Percentiles rank a stretch among this genome's conserved stretches.
These are phyloP conservation scores for Solanum clarkiae DNA, from an alignment of 257 asterid species.

Conservation along the genomic window DNA sequence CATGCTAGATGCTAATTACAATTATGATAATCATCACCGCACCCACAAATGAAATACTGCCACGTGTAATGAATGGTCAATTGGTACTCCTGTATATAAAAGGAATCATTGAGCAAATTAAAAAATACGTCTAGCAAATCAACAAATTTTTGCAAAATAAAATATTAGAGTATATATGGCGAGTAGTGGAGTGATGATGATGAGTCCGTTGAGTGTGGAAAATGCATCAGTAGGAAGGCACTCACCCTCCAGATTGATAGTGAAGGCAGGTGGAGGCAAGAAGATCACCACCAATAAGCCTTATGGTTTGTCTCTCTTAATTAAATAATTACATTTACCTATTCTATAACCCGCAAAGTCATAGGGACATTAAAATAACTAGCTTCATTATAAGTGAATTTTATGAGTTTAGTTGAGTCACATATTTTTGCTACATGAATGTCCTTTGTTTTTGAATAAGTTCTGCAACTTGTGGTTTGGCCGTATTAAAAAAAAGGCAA, in stretches of 20 bases:
- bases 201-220: slow-evolving; percentile 40
- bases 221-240: slow-evolving; percentile 43
- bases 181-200: slow-evolving; percentile 33
- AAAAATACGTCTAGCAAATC: too few species aligned
- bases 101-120: not conserved
- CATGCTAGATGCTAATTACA: not conserved
- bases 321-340: not conserved
- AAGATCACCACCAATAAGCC: slow-evolving; percentile 75
- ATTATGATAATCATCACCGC: not conserved
- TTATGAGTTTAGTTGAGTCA: too few species aligned
- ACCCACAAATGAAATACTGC: not conserved
- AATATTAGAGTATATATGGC: slow-evolving; percentile 28
- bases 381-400: too few species aligned
- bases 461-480: too few species aligned
- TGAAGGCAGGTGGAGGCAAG: slow-evolving; percentile 56
- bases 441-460: too few species aligned
- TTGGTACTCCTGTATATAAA: too few species aligned
- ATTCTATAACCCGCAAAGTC: not conserved
- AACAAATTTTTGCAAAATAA: too few species aligned
- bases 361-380: too few species aligned
- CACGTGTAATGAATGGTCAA: not conserved
- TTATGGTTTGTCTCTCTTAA: slow-evolving; percentile 29
- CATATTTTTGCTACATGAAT: too few species aligned
- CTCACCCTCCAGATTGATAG: slow-evolving; percentile 19
- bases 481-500: too few species aligned